Evolutionary conservation across 1,284 basidiomycete genomes (phyloP).

Genomic region (Boletus sp.): DNA sequence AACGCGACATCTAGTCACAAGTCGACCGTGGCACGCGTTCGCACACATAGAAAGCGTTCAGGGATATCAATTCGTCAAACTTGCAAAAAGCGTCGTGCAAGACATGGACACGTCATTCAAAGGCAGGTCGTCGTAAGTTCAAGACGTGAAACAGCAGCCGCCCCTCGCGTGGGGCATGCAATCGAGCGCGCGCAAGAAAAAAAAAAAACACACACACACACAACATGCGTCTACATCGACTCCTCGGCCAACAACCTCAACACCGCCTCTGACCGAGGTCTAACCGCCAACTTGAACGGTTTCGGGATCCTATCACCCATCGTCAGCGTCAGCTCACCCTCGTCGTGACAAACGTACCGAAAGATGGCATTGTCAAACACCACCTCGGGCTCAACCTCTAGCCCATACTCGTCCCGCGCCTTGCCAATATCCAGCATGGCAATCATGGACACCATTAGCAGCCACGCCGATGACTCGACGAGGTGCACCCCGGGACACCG

Average conservation of each 20-base stretch:
- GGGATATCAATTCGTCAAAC: no score
- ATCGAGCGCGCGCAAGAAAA: no score
- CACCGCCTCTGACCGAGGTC: constrained; percentile 46
- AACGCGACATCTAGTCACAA: no score
- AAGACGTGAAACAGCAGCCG: no score
- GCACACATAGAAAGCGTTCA: no score
- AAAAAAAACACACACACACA: no score
- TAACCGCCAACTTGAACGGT: constrained; percentile 44
- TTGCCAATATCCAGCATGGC: constrained; percentile 51
- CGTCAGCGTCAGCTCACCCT: constrained; percentile 5
- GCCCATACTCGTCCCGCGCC: constrained; percentile 44
- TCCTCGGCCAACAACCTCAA: constrained; percentile 38
- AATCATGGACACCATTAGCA: constrained; percentile 47
- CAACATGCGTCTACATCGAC: background rate
- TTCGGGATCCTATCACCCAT: constrained; percentile 39
- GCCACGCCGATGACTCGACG: constrained; percentile 51
- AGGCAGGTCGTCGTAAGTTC: no score
- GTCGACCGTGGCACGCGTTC: no score
- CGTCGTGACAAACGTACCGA: no score
- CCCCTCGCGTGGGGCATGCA: no score
- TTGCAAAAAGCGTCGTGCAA: no score
- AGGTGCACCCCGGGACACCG: constrained; percentile 51
- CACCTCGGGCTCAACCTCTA: constrained; percentile 42
- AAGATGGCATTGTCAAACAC: constrained; percentile 50
- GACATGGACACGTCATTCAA: no score